phyloP scores from a whole-genome alignment of 225 moss, liverwort and hornwort genomes.

The Pseudoscleropodium purum region DNA sequence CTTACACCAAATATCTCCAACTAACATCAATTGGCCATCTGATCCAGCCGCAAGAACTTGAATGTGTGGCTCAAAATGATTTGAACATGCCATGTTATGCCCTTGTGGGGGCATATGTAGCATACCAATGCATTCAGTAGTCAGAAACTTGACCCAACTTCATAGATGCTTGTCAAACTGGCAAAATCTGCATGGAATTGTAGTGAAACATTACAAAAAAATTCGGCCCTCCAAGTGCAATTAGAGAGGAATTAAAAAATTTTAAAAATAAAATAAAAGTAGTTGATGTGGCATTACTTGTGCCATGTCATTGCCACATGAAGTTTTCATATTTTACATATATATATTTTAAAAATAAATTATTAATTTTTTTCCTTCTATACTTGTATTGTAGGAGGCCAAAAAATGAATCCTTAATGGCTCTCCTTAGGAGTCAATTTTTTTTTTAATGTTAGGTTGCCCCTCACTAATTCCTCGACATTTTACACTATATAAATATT shows the following conservation, averaged over 20 bases:
- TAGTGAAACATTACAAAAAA: not conserved
- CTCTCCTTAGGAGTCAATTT: too few species aligned
- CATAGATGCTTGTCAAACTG: not conserved
- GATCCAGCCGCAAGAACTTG: not conserved
- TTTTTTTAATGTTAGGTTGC: not conserved
- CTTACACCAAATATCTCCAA: not conserved
- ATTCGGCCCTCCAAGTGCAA: too few species aligned
- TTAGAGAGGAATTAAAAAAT: too few species aligned
- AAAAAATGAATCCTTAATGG: too few species aligned
- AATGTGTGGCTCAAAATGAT: not conserved
- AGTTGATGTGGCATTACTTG: too few species aligned
- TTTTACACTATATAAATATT: not conserved
- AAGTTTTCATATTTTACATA: too few species aligned
- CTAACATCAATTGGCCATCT: not conserved
- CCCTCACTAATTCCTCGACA: accelerated
- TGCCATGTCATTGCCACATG: too few species aligned
- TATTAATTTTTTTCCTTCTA: too few species aligned
- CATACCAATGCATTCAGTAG: not conserved
- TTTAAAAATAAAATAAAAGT: too few species aligned
- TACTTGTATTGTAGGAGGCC: too few species aligned
- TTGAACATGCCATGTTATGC: not conserved
- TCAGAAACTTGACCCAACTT: not conserved
- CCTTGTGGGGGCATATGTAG: not conserved
- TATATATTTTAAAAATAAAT: too few species aligned
- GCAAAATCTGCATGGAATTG: not conserved